Base-by-base conservation (phyloP, 169 alveolate species). In the Eimeria zaria region DNA sequence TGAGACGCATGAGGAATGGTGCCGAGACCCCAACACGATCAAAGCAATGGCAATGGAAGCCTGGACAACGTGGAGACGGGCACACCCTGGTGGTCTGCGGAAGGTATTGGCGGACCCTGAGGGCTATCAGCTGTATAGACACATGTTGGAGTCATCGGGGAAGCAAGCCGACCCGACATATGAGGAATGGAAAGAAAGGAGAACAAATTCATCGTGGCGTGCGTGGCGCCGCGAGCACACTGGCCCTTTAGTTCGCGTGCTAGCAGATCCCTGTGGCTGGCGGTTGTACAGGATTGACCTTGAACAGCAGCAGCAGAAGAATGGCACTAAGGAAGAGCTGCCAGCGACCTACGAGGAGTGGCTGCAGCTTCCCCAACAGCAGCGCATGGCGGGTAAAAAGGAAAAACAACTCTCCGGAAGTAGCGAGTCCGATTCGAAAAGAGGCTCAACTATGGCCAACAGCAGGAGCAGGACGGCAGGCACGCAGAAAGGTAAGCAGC, bases 191-290 rank as follows among this genome's bases (percentile, higher is more conserved):
- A 91, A 33, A 91, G 90, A 81, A 73, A 36, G 88, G 39, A 81
- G 67, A 30, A 80, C 88, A 22, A 36, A 39, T 20, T 20, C 96
- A 33, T 78, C 96, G 20, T 73, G 83, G 96, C 80, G 67, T 8
- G 91, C 96, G 12, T 91, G 96, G 96, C 96, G 96, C 51, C 91
- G 91, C 55, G 96, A 76, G 58, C 96, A 91, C 39, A 83, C 96
- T 7, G 96, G 96, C 24, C 96, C 96, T 55, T 24, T 78, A 55
- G 89, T 85, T 7, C 96, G 88, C 44, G 91, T 78, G 74, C 81
- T 73, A 39, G 78, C 91, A 16, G 91, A 91, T 44, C 96, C 96
- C 51, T 55, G 73, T 14, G 96, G 96, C 91, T 91, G 96, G 96
- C 90, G 64, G 62, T 74, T 91, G 67, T 91, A 91, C 96, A 81